Evolutionary conservation across 768 basidiomycete genomes (phyloP).

Genomic region (Amanita jacksonii): DNA sequence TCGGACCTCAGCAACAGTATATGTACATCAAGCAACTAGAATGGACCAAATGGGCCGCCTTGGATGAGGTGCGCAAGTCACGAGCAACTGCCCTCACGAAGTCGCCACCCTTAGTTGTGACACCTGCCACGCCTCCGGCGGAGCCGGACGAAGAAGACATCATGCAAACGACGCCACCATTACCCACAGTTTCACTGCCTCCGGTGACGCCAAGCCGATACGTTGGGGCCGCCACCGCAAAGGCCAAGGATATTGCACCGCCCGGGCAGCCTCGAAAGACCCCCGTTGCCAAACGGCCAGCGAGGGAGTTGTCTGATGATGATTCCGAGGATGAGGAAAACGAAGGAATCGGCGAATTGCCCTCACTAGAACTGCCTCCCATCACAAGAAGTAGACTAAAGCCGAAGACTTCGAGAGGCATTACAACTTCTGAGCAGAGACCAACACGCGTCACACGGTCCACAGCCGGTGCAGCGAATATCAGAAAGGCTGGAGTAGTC

Average conservation of each 20-base stretch:
- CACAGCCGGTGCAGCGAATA: slow-evolving; percentile 44
- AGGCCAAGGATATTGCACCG: slow-evolving; percentile 61
- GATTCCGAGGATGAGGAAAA: slow-evolving; percentile 34
- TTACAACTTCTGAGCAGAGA: slow-evolving; percentile 61
- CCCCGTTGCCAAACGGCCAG: slow-evolving; percentile 63
- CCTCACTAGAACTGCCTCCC: slow-evolving; percentile 45
- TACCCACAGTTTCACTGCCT: slow-evolving; percentile 32
- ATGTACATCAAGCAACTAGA: slow-evolving; percentile 92
- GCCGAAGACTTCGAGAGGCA: slow-evolving; percentile 32
- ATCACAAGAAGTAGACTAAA: slow-evolving; percentile 20
- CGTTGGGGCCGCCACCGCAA: slow-evolving; percentile 58
- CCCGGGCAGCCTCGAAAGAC: slow-evolving; percentile 87
- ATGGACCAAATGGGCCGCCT: slow-evolving; percentile 90
- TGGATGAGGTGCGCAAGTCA: slow-evolving; percentile 61
- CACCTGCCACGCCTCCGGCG: slow-evolving; percentile 74
- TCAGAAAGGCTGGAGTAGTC: slow-evolving; percentile 41
- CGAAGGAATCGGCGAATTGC: slow-evolving; percentile 53
- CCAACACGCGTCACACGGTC: slow-evolving; percentile 70
- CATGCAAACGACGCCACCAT: slow-evolving; percentile 35
- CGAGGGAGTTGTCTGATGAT: slow-evolving; percentile 62
- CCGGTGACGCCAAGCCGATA: slow-evolving; percentile 80
- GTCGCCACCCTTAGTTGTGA: slow-evolving; percentile 37
- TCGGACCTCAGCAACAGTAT: slow-evolving; percentile 90
- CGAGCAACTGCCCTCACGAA: slow-evolving; percentile 29
- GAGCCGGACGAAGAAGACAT: slow-evolving; percentile 54